phyloP scores from a whole-genome alignment of 2,329 filamentous ascomycete species.

The Fusarium longipes region DNA sequence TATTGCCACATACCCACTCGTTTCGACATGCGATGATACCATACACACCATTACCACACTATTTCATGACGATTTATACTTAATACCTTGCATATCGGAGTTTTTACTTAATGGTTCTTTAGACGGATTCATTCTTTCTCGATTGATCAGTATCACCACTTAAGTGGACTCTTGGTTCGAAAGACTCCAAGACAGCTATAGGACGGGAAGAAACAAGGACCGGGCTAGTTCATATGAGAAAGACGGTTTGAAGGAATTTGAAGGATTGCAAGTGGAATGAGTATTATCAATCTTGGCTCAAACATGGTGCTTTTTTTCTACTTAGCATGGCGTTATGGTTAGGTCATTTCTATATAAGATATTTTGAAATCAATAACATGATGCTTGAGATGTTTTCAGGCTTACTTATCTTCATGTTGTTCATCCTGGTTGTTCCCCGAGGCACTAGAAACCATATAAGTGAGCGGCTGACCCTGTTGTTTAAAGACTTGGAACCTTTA shows the following conservation, averaged over 20 bases:
- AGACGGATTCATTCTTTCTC: conserved; percentile 25
- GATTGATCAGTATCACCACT: not conserved
- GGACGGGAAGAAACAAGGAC: not conserved
- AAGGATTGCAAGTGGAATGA: not conserved
- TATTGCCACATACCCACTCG: conserved; percentile 49
- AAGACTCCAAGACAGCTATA: not conserved
- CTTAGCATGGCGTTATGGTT: conserved; percentile 32
- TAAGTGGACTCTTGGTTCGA: conserved; percentile 4
- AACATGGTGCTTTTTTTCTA: conserved; percentile 12
- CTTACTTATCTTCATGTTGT: not conserved
- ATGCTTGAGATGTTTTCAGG: not conserved
- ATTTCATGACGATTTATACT: conserved; percentile 42
- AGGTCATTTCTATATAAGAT: conserved; percentile 12
- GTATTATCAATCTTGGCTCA: conserved; percentile 8
- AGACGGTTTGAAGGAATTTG: conserved; percentile 3
- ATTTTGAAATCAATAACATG: not conserved
- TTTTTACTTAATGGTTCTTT: conserved; percentile 11
- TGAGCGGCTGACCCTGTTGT: too few relatives aligned
- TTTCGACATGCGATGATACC: conserved; percentile 49
- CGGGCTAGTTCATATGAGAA: not conserved
- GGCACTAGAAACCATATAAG: too few relatives aligned
- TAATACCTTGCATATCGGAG: conserved; percentile 41
- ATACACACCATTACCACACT: conserved; percentile 26
- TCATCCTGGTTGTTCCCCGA: too few relatives aligned
- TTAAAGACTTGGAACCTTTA: too few relatives aligned